Base-by-base conservation (phyloP, 441 rosid species). In the Biscutella auriculata region DNA sequence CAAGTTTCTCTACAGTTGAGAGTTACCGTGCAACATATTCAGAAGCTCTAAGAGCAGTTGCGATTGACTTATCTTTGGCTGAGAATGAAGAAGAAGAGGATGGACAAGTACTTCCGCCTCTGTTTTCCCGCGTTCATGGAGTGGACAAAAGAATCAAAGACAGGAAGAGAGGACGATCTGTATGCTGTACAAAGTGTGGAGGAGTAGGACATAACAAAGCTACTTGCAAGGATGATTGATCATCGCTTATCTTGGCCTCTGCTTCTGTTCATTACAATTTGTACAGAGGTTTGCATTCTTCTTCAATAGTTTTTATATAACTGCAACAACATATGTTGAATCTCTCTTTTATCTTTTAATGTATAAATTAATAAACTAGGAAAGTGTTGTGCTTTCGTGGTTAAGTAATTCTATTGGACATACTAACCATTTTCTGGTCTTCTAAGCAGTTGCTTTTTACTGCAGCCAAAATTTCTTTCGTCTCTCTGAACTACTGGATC, bases 121-220 rank as follows among this genome's bases (percentile, higher is more conserved):
- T 95, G 11, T 57, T 68, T 74, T 10, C 77, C 11, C 63, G 82
- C 68, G 32, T 73, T 82, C 35, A 49, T 51, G 58, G 79, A 68
- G 49, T 77, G 42, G 21, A 74, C 64, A 69, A 85, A 76, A 65
- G 82, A 62, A 30, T 71, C 33, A 23, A 59, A 39, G 73, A 83
- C 70, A 47, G 62, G 73, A 53, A 73, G 67, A 27, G 85, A 79
- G 57, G 77, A 67, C 23, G 75, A 66, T 48, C 80, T 11, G 82
- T 85, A 53, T 70, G 81, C 37, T 87, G 97, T 80, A 68, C 86
- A 59, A 80, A 60, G 62, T 90, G 95, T 71, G 82, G 79, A 64
- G 87, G 86, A 44, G 84, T 78, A 45, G 97, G 97, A 69, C 95
- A 87, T 66, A 90, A 90, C 63, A 90, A 87, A 67, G 77, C 74